Base-by-base conservation (phyloP, 768 basidiomycete genomes). In the Collybia sordida region DNA sequence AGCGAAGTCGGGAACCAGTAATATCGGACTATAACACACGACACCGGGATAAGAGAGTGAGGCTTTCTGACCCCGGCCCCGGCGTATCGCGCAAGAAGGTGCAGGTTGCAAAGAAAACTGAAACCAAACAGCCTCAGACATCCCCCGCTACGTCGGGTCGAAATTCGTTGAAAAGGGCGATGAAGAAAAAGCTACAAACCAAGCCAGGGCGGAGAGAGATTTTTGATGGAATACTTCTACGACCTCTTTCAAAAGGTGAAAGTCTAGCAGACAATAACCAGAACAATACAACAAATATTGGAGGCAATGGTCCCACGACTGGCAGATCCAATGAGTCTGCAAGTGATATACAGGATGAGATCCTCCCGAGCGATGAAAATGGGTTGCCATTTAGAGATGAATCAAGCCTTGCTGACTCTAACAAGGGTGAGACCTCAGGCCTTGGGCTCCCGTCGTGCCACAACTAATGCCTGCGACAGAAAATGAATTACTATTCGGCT, bases 1-100 rank as follows among this genome's bases (percentile, higher is more conserved):
- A 47, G 23, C 47, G 52, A 27, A 45, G 42, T 19, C 27, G 23
- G 2, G 37, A 49, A 23, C 46, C 55, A 2, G 47, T 58, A 18
- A 44, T 59, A 14, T 59, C 60, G 43, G 58, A 61, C 44, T 56
- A 59, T 21, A 50, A 57, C 21, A 61, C 58, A 3, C 53, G 60
- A 14, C 52, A 51, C 43, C 53, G 57, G 22, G 43, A 49, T 11
- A 53, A 53, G 17, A 50, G 56, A 19, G 47, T 45, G 12, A 57
- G 58, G 38, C 35, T 45, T 3, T 51, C 55, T 21, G 57, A 59
- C 38, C 54, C 52, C 24, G 51, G 41, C 11, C 51, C 55, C 15
- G 34, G 53, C 27, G 31, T 44, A 44, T 31, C 31, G 11, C 31
- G 31, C 31, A 31, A 31, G 31, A 31, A 12, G 31, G 31, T 31